Percentiles rank a stretch among this genome's conserved stretches.
These are phyloP conservation scores for Cryptococcus maquisensis DNA, from an alignment of 1,284 basidiomycete genomes.

Conservation along the genomic window DNA sequence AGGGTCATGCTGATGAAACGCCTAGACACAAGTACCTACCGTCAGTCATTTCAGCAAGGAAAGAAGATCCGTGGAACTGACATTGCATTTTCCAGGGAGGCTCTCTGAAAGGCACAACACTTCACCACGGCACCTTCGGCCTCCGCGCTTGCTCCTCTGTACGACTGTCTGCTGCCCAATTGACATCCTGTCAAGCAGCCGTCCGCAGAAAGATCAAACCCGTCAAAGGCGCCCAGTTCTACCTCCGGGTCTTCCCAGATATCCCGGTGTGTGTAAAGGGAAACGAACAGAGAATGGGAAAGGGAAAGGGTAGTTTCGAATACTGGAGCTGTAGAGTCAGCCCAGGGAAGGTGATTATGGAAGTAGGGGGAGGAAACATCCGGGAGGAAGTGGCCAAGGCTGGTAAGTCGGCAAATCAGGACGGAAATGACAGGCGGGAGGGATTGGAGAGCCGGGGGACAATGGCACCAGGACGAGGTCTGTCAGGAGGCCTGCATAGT, in stretches of 20 bases:
- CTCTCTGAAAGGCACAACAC: conserved; percentile 86
- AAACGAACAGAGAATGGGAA: conserved; percentile 99
- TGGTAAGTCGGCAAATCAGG: conserved; percentile 54
- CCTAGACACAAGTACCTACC: conserved; percentile 18
- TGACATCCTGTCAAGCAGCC: conserved; percentile 79
- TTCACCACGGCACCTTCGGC: conserved; percentile 83
- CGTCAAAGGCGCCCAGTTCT: conserved; percentile 85
- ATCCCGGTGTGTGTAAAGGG: conserved; percentile 98
- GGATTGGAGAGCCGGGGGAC: too few relatives aligned
- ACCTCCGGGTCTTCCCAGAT: conserved; percentile 89
- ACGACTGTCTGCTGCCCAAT: conserved; percentile 85
- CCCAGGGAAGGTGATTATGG: conserved; percentile 89
- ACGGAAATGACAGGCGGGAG: neutral
- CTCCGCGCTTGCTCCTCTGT: conserved; percentile 80
- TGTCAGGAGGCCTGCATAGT: neutral
- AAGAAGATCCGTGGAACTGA: neutral
- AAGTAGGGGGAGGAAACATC: conserved; percentile 85
- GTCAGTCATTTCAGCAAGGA: neutral
- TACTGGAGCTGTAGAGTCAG: conserved; percentile 95
- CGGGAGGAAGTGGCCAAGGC: conserved; percentile 90
- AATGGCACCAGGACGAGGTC: too few relatives aligned
- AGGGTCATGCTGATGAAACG: neutral
- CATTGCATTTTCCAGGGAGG: conserved; percentile 58
- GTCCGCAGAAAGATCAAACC: conserved; percentile 87
- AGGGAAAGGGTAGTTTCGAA: conserved; percentile 96